Evolutionary conservation across 257 asterid species (phyloP).

Genomic region (Rhazya stricta): DNA sequence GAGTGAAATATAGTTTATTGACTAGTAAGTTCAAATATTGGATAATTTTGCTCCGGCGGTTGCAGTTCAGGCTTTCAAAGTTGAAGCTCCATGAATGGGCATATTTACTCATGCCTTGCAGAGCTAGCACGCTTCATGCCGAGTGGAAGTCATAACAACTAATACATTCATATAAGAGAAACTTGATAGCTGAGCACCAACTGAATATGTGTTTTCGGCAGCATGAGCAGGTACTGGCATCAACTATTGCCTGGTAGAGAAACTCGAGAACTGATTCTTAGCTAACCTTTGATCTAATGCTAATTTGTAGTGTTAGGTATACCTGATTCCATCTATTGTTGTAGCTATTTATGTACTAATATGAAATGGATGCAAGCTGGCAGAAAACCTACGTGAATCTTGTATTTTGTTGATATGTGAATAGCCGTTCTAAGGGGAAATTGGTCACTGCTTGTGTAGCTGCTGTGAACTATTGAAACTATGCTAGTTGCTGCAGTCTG

Average conservation of each 20-base stretch:
- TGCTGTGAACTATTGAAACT: not conserved
- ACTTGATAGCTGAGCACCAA: conserved; percentile 1
- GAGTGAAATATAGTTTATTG: conserved; percentile 25
- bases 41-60: conserved; percentile 10
- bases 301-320: conserved; percentile 16
- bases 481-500: not conserved
- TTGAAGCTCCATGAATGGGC: conserved; percentile 5
- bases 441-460: not conserved
- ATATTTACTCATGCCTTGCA: conserved; percentile 2
- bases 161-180: conserved; percentile 10
- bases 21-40: conserved; percentile 15
- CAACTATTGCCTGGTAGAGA: conserved; percentile 19
- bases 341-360: conserved; percentile 12
- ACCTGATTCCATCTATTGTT: not conserved
- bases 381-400: not conserved
- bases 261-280: conserved; percentile 10
- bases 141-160: conserved; percentile 18
- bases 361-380: not conserved
- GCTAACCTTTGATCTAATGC: conserved; percentile 8
- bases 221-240: conserved; percentile 14
- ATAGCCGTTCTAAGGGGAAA: not conserved
- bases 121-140: conserved; percentile 16
- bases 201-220: not conserved
- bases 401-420: conserved; percentile 4
- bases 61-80: not conserved